Evolutionary conservation across 2,329 filamentous ascomycete genomes (phyloP), one percentile per base, ranked within the genome.

Genomic region (Malbranchea zuffiana): DNA sequence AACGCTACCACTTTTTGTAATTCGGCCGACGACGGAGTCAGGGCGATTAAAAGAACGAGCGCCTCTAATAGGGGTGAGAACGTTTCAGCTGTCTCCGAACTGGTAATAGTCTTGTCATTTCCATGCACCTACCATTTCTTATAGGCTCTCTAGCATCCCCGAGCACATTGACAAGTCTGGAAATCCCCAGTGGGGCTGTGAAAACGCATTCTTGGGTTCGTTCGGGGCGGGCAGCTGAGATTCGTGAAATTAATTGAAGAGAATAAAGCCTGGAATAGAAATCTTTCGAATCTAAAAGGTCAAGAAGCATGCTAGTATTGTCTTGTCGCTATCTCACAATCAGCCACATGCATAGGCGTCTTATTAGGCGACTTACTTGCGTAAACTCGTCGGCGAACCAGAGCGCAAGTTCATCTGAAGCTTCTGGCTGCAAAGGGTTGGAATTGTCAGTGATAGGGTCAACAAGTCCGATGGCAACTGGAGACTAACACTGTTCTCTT

Each of bases 361-460:
- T 5, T 17, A n/a, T 28, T 16, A 8, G 23, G 32, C 27, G 27
- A 53, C 62, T 47, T 67, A 79, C 75, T 69, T 94, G 87, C 21
- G 90, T 95, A 57, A 98, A 98, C 60, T 96, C 88, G 62, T 98
- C 90, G 37, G 90, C 90, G 41, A 98, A 71, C 86, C 90, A 98
- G 18, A 96, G 68, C 12, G 82, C 82, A 50, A 98, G 92, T 61
- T 98, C 90, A 47, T 96, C 88, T 10, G 88, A 94, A 37, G 88
- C 85, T 70, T 96, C 88, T 20, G 85, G 68, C 84, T 92, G 54
- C 69, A 45, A 15, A 24, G 17, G 43, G 28, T 23, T 15, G 33
- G 27, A 30, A 39, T 57, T 43, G 59, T 53, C 38, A 47, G 30
- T n/a, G 7, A 29, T 19, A 28, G 10, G n/a, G 34, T 35, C 37